Conservation (phyloP, 768 basidiomycete species). For the Mycena rosella region DNA sequence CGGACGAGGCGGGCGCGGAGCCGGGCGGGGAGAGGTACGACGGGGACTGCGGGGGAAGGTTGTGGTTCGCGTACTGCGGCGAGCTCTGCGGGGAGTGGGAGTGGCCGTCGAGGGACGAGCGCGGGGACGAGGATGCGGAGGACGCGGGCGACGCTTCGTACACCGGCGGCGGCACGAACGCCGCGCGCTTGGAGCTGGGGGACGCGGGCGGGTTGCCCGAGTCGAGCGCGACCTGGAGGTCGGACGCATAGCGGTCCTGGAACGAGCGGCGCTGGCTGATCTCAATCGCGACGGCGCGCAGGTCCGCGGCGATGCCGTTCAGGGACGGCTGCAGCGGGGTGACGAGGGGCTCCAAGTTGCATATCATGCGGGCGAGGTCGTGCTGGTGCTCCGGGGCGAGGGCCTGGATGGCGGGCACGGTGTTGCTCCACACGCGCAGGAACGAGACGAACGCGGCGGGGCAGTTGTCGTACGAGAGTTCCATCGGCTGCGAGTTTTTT, state of each 20-base stretch:
- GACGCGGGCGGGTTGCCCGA: constrained; percentile 57
- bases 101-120: constrained; percentile 27
- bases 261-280: constrained; percentile 88
- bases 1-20: constrained; percentile 42
- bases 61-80: constrained; percentile 36
- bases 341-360: constrained; percentile 66
- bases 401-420: constrained; percentile 73
- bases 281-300: constrained; percentile 89
- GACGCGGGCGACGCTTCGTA: constrained; percentile 37
- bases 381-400: constrained; percentile 77
- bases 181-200: constrained; percentile 45
- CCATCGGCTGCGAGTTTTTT: constrained; percentile 58
- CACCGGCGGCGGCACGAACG: constrained; percentile 40
- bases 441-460: constrained; percentile 68
- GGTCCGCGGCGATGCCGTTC: constrained; percentile 78
- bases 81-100: constrained; percentile 11
- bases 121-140: constrained; percentile 34
- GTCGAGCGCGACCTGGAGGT: constrained; percentile 85
- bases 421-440: constrained; percentile 77
- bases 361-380: constrained; percentile 87
- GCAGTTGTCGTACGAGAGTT: constrained; percentile 33
- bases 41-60: constrained; percentile 43
- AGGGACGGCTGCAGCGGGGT: constrained; percentile 57
- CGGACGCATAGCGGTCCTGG: constrained; percentile 81
- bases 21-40: constrained; percentile 45